Percentiles rank a stretch among this genome's conserved stretches.
Conservation (phyloP, 2,329 filamentous ascomycete species). For the Trichoderma sp. region DNA sequence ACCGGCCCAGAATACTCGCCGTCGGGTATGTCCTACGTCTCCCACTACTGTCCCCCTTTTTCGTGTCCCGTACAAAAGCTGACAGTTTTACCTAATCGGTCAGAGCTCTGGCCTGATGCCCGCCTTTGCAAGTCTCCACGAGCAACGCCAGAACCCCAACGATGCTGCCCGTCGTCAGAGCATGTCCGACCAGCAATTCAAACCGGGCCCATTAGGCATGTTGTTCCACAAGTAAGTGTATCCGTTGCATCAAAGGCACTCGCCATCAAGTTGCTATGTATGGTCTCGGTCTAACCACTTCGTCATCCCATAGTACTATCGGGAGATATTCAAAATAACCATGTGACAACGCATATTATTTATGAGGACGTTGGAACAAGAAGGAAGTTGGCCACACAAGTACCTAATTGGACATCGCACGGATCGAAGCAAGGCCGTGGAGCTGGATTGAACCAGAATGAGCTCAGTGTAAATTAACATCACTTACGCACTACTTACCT, state of each 20-base stretch:
- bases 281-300: not conserved
- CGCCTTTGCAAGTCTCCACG: conserved; percentile 54
- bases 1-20: conserved; percentile 34
- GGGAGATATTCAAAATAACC: conserved; percentile 28
- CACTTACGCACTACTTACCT: too few relatives aligned
- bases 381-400: not conserved
- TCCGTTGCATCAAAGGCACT: not conserved
- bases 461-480: conserved; percentile 17
- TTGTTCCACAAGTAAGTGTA: conserved; percentile 59
- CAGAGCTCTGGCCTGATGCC: conserved; percentile 52
- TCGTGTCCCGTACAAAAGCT: not conserved
- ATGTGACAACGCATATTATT: not conserved
- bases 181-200: conserved; percentile 55
- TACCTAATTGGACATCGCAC: not conserved
- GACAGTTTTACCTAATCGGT: not conserved
- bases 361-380: too few relatives aligned
- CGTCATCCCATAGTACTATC: conserved; percentile 19
- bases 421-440: conserved; percentile 9
- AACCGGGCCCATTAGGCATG: conserved; percentile 54
- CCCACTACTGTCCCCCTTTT: not conserved
- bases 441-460: conserved; percentile 16
- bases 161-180: conserved; percentile 56
- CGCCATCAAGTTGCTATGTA: too few relatives aligned
- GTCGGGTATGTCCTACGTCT: conserved; percentile 34
- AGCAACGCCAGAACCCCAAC: conserved; percentile 52